These are phyloP conservation scores for Fomitopsis schrenkii DNA, from an alignment of 1,284 basidiomycete species.

Conservation along the genomic window DNA sequence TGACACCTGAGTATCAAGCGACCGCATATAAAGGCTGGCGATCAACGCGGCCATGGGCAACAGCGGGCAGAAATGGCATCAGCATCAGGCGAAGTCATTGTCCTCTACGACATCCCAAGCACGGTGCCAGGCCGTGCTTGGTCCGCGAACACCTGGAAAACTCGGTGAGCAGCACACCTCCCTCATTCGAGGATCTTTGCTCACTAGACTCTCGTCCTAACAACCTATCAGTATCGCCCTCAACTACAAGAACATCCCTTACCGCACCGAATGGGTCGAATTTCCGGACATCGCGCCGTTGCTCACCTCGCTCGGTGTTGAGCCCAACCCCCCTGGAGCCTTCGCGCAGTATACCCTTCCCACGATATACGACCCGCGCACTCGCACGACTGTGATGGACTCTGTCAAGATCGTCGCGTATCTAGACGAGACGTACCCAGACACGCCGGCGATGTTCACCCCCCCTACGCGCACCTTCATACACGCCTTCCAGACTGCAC, in stretches of 20 bases:
- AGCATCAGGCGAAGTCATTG: neutral
- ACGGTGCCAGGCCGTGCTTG: neutral
- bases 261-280: slow-evolving; percentile 28
- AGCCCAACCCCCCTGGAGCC: neutral
- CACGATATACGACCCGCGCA: slow-evolving; percentile 23
- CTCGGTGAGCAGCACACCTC: neutral
- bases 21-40: too few species aligned
- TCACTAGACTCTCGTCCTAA: neutral
- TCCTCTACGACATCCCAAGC: slow-evolving; percentile 1
- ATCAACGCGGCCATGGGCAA: too few species aligned
- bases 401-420: slow-evolving; percentile 29
- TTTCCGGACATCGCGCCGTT: slow-evolving; percentile 25
- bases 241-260: slow-evolving; percentile 25
- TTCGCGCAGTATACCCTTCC: slow-evolving; percentile 19
- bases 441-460: slow-evolving; percentile 21
- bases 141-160: neutral
- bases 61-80: neutral
- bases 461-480: slow-evolving; percentile 24
- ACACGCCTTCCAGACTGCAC: slow-evolving; percentile 25
- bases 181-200: too few species aligned
- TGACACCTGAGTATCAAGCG: too few species aligned
- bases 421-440: slow-evolving; percentile 32
- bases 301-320: neutral
- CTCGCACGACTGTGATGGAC: slow-evolving; percentile 24
- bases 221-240: slow-evolving; percentile 17